These are phyloP conservation scores for Cladosporium austrohemisphaericum DNA, from an alignment of 2,329 filamentous ascomycete genomes.

Conservation along the genomic window DNA sequence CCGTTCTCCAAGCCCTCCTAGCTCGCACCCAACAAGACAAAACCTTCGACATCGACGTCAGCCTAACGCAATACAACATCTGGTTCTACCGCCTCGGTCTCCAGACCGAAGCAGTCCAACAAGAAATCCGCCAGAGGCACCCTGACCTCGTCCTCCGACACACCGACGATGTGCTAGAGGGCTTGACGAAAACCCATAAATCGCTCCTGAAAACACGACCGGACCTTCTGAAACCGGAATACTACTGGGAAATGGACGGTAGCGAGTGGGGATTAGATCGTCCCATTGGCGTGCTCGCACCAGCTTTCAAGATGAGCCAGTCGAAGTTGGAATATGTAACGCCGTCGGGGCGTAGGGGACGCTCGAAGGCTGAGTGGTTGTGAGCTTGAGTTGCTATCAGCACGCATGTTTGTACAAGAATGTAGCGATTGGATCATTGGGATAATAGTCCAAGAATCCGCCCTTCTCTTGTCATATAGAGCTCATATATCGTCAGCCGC, in stretches of 20 bases:
- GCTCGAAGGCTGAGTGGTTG: not conserved
- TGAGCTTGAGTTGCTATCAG: too few species aligned
- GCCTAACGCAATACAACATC: constrained; percentile 12
- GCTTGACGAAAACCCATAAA: not conserved
- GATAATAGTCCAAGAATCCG: too few species aligned
- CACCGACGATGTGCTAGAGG: not conserved
- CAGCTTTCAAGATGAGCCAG: not conserved
- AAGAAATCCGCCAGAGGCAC: constrained; percentile 2
- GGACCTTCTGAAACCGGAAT: not conserved
- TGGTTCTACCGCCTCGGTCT: constrained; percentile 7
- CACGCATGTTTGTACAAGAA: too few species aligned
- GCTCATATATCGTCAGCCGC: too few species aligned
- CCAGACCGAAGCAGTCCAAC: not conserved
- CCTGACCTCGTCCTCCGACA: not conserved
- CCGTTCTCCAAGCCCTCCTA: not conserved
- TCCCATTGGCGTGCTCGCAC: not conserved
- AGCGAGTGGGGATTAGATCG: not conserved
- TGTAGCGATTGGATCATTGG: too few species aligned
- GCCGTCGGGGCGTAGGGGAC: not conserved
- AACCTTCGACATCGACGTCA: constrained; percentile 9
- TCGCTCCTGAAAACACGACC: not conserved
- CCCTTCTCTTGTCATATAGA: too few species aligned
- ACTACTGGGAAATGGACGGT: constrained; percentile 5
- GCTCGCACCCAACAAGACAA: not conserved
- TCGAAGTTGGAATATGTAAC: not conserved